Conservation (phyloP, 257 asterid species). For the Rubia yunnanensis region DNA sequence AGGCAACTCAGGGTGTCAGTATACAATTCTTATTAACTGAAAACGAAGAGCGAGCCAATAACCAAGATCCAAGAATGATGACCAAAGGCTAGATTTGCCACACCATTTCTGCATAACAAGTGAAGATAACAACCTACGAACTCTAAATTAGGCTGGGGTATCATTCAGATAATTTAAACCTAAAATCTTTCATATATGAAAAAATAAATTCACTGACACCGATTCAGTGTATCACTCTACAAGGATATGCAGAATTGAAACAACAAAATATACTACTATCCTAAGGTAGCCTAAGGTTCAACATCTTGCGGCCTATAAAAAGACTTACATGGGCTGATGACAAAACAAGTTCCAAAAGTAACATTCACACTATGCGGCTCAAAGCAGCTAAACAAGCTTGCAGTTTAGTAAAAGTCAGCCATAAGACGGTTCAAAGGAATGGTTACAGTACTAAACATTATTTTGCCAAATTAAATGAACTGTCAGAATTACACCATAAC, state of each 20-base stretch:
- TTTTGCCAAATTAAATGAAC: not conserved
- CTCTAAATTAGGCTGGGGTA: not conserved
- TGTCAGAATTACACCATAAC: not conserved
- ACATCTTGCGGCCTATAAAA: not conserved
- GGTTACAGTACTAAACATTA: not conserved
- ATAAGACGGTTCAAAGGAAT: not conserved
- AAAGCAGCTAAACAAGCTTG: not conserved
- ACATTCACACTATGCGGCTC: not conserved
- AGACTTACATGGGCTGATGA: not conserved
- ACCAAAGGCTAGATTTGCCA: not conserved
- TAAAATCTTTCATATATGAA: not conserved
- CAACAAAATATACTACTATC: not conserved
- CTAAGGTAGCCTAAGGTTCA: not conserved
- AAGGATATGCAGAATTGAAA: not conserved
- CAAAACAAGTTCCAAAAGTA: not conserved
- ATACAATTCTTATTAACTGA: not conserved
- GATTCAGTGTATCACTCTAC: not conserved
- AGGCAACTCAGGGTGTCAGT: not conserved
- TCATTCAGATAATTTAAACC: not conserved
- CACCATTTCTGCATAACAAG: not conserved
- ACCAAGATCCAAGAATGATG: not conserved
- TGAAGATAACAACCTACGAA: not conserved
- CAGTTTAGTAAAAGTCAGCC: not conserved
- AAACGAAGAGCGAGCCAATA: not conserved
- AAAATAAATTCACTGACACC: not conserved